These are phyloP conservation scores for Salvia hispanica DNA, from an alignment of 257 asterid genomes.

Conservation along the genomic window DNA sequence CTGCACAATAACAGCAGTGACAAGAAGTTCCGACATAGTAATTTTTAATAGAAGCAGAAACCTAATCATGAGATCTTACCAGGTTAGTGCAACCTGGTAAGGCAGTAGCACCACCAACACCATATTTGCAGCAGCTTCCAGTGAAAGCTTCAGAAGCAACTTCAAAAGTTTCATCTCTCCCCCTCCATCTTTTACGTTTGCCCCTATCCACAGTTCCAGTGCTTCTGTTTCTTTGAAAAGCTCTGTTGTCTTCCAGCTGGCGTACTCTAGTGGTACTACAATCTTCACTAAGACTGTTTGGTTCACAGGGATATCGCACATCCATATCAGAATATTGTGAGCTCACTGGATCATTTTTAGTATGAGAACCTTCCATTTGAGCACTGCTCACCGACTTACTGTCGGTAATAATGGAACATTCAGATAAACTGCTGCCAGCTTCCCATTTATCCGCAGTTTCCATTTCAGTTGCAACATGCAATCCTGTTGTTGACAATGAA, in stretches of 20 bases:
- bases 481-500: slow-evolving; percentile 41
- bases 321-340: slow-evolving; percentile 52
- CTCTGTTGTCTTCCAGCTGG: slow-evolving; percentile 50
- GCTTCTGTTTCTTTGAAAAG: slow-evolving; percentile 54
- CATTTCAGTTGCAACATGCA: slow-evolving; percentile 36
- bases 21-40: slow-evolving; percentile 16
- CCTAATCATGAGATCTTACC: slow-evolving; percentile 30
- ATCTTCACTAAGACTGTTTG: slow-evolving; percentile 52
- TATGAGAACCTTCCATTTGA: slow-evolving; percentile 48
- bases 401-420: slow-evolving; percentile 52
- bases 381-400: slow-evolving; percentile 49
- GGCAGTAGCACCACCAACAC: slow-evolving; percentile 42
- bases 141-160: slow-evolving; percentile 41
- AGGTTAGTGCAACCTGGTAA: slow-evolving; percentile 33
- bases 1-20: slow-evolving; percentile 49
- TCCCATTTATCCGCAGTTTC: slow-evolving; percentile 47
- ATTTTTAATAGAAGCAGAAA: slow-evolving; percentile 9
- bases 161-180: slow-evolving; percentile 67
- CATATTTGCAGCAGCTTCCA: slow-evolving; percentile 55
- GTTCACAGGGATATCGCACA: slow-evolving; percentile 65
- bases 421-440: slow-evolving; percentile 51
- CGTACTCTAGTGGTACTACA: slow-evolving; percentile 78
- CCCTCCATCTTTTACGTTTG: slow-evolving; percentile 95
- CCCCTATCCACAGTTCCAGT: slow-evolving; percentile 66
- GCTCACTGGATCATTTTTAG: slow-evolving; percentile 44